Conservation (phyloP, 371 early-diverging fungal species). For the Mortierella sp. region DNA sequence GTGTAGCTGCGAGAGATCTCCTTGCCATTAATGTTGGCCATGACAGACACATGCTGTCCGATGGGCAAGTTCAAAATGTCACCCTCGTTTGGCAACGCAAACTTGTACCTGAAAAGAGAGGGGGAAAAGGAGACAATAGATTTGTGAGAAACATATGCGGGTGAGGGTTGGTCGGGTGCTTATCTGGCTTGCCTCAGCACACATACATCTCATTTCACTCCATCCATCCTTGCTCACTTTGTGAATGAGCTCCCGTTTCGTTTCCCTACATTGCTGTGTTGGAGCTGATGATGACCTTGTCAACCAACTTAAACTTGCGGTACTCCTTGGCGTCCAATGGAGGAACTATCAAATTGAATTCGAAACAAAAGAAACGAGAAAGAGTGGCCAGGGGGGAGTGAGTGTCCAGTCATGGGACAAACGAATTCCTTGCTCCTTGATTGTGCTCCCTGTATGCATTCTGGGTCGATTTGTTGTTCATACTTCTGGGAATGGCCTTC, state of each 20-base stretch:
- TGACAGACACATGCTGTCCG: constrained; percentile 94
- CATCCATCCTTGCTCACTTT: background rate
- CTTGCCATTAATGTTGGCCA: constrained; percentile 89
- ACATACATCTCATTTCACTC: background rate
- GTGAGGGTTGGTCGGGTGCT: background rate
- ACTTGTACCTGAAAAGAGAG: constrained; percentile 79
- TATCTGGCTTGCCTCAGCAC: constrained; percentile 8
- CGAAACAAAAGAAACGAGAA: background rate
- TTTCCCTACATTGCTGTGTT: constrained; percentile 87
- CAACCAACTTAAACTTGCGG: constrained; percentile 83
- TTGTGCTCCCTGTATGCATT: background rate
- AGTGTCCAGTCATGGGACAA: no score
- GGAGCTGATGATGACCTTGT: constrained; percentile 81
- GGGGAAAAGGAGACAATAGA: background rate
- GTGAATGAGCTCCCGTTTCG: background rate
- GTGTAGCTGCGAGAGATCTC: constrained; percentile 93
- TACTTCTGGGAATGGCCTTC: background rate
- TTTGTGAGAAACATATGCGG: background rate
- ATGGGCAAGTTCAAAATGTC: constrained; percentile 88
- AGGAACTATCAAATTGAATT: constrained; percentile 26
- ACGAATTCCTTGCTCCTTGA: background rate
- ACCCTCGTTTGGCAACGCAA: constrained; percentile 80
- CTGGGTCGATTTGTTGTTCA: background rate
- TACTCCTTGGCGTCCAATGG: constrained; percentile 78
- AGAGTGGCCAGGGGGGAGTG: background rate